A percentile compares a stretch with the other conserved stretches of the same genome.
These are phyloP conservation scores for Noccaea bulbosa DNA, from an alignment of 345 rosid species.

Conservation along the genomic window DNA sequence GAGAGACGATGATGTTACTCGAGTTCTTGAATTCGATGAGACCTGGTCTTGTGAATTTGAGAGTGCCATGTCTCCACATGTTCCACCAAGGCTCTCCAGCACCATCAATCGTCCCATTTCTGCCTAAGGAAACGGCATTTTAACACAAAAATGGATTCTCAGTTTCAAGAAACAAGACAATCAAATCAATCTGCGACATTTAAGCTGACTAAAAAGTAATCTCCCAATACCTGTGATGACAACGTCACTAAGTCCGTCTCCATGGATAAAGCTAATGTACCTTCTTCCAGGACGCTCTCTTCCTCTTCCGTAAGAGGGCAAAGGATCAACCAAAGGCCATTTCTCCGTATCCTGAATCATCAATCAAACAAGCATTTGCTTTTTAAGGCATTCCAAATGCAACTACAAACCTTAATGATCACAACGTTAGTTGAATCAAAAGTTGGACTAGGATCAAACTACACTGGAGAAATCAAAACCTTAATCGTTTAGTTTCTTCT, in stretches of 20 bases:
- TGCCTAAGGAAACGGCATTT: slow-evolving; percentile 51
- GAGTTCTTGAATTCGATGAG: slow-evolving; percentile 78
- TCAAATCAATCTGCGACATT: not conserved
- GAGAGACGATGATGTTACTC: slow-evolving; percentile 65
- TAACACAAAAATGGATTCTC: not conserved
- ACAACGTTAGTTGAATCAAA: not conserved
- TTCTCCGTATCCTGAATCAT: slow-evolving; percentile 60
- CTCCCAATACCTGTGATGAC: slow-evolving; percentile 63
- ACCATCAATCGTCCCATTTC: slow-evolving; percentile 92
- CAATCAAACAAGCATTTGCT: slow-evolving; percentile 23
- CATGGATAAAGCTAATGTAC: slow-evolving; percentile 89
- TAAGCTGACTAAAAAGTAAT: not conserved
- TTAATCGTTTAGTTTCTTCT: slow-evolving; percentile 24
- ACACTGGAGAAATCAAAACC: slow-evolving; percentile 26
- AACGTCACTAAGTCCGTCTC: slow-evolving; percentile 79
- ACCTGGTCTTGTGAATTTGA: slow-evolving; percentile 76
- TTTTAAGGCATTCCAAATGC: not conserved
- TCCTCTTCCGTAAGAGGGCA: slow-evolving; percentile 96
- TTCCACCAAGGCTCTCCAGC: slow-evolving; percentile 93
- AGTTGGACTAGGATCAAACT: not conserved
- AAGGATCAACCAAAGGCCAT: slow-evolving; percentile 85
- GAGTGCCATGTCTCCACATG: slow-evolving; percentile 88
- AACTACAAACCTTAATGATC: not conserved
- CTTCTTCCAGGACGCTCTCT: slow-evolving; percentile 85
- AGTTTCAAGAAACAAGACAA: not conserved